Conservation (phyloP, 2,329 filamentous ascomycete species). For the Fusarium sp. region DNA sequence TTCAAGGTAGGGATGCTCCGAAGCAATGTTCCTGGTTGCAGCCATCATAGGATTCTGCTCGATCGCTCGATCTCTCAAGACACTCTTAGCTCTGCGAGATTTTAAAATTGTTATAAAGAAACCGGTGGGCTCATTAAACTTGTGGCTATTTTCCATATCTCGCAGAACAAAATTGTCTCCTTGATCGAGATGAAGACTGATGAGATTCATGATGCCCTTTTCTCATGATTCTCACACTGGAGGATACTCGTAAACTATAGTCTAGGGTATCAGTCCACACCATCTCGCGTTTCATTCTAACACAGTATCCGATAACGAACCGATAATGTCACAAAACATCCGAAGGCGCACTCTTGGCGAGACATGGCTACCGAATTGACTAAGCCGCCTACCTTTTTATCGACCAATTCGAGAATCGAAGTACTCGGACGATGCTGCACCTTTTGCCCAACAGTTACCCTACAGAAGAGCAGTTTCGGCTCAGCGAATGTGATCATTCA, state of each 20-base stretch:
- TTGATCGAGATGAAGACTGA: not conserved
- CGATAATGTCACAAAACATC: not conserved
- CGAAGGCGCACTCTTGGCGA: not conserved
- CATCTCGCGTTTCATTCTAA: constrained; percentile 8
- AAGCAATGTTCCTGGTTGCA: constrained; percentile 15
- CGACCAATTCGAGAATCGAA: not conserved
- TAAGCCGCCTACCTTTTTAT: not conserved
- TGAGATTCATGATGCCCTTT: not conserved
- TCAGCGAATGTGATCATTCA: not conserved
- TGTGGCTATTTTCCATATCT: constrained; percentile 6
- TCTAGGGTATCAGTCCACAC: not conserved
- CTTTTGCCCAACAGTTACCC: constrained; percentile 3
- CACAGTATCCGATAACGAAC: not conserved
- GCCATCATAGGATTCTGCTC: not conserved
- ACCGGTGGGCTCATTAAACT: constrained; percentile 20
- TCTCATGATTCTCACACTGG: not conserved
- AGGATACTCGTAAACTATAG: not conserved
- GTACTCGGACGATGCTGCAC: not conserved
- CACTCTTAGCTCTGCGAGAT: constrained; percentile 2
- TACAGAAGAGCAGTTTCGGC: not conserved
- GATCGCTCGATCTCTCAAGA: constrained; percentile 26
- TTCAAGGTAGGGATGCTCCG: constrained; percentile 2
- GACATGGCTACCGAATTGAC: constrained; percentile 1
- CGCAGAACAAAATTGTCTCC: not conserved
- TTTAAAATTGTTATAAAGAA: constrained; percentile 13